Percentiles rank a stretch among this genome's conserved stretches.
Conservation (phyloP, 1,284 basidiomycete genomes). For the Salmacisia buchloeana region DNA sequence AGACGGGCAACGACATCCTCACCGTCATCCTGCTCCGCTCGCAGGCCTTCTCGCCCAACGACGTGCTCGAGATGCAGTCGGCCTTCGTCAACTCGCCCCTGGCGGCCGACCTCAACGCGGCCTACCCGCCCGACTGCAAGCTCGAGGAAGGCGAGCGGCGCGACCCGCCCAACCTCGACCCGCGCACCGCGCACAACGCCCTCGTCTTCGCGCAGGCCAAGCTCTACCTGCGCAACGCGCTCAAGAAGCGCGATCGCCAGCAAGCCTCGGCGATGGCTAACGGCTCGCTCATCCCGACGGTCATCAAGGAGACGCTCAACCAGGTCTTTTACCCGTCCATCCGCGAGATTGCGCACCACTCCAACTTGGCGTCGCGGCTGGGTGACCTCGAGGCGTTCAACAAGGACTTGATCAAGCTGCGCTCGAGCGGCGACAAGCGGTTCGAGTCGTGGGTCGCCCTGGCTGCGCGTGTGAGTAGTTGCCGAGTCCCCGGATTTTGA, state of each 20-base stretch:
- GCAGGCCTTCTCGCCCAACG: conserved; percentile 20
- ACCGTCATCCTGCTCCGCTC: conserved; percentile 39
- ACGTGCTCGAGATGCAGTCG: background rate
- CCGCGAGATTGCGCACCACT: conserved; percentile 9
- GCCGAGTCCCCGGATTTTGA: background rate
- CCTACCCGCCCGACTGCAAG: conserved; percentile 12
- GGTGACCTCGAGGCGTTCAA: conserved; percentile 17
- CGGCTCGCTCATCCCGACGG: conserved; percentile 13
- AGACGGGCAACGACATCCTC: conserved; percentile 42
- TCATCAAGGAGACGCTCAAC: conserved; percentile 16
- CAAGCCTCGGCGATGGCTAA: conserved; percentile 12
- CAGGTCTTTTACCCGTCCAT: conserved; percentile 14
- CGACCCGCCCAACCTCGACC: background rate
- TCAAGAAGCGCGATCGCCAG: conserved; percentile 15
- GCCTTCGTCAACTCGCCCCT: background rate
- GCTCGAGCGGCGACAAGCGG: background rate
- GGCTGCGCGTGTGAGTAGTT: conserved; percentile 10
- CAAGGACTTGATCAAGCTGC: conserved; percentile 11
- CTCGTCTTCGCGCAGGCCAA: conserved; percentile 14
- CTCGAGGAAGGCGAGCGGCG: conserved; percentile 5
- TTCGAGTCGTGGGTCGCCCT: conserved; percentile 16
- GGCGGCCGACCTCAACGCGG: background rate
- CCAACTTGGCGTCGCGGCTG: conserved; percentile 10
- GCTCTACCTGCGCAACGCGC: conserved; percentile 12
- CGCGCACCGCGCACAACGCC: conserved; percentile 3